Conservation (phyloP, 106 monocot genomes). For the Dendrobium nobile region DNA sequence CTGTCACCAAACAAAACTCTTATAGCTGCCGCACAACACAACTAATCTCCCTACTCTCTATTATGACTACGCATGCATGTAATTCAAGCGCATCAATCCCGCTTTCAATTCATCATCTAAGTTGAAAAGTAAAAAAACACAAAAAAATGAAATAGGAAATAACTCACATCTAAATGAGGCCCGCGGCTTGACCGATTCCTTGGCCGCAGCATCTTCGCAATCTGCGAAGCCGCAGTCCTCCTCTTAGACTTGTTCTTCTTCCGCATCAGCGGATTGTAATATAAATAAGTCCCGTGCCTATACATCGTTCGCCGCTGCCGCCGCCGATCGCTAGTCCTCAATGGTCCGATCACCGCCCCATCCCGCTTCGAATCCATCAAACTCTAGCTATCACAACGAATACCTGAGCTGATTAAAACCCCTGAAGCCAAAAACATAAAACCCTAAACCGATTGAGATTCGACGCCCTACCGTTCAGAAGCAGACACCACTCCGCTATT, state of each 20-base stretch:
- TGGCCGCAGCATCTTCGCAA: conserved; percentile 66
- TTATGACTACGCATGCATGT: neutral
- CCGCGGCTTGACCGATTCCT: conserved; percentile 36
- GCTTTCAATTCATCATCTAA: conserved; percentile 3
- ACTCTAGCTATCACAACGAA: neutral
- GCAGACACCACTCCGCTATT: neutral
- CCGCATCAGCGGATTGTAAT: conserved; percentile 53
- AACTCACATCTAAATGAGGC: conserved; percentile 59
- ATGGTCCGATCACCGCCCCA: conserved; percentile 19
- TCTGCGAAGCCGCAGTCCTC: conserved; percentile 70
- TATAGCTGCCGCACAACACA: too few relatives aligned
- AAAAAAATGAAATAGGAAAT: neutral
- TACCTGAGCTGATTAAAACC: neutral
- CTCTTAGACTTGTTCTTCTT: conserved; percentile 76
- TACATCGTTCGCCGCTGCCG: conserved; percentile 62
- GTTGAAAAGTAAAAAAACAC: neutral
- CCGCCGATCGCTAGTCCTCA: conserved; percentile 80
- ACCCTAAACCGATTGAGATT: conserved; percentile 12
- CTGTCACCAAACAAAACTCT: too few relatives aligned
- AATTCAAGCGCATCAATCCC: neutral
- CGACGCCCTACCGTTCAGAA: neutral
- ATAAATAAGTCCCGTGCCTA: conserved; percentile 27
- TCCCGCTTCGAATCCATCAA: conserved; percentile 58
- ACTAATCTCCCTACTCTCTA: neutral
- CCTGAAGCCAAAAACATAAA: neutral